Evolutionary conservation across 306 rosid genomes (phyloP).

Genomic region (Quercus engelmannii): DNA sequence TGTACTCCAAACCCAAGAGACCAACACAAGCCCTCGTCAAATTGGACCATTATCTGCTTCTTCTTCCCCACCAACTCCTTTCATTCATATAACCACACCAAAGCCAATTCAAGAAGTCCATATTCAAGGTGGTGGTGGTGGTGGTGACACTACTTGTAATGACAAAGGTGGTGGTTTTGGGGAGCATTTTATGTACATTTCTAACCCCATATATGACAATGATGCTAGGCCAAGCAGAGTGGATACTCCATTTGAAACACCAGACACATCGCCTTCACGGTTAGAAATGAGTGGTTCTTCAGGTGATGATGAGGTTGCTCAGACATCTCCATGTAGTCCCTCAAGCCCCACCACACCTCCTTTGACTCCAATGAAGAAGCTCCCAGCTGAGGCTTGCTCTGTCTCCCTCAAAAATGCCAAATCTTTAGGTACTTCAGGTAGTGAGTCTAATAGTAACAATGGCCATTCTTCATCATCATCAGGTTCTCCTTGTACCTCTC

Average conservation of each 20-base stretch:
- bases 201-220: constrained; percentile 79
- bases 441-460: constrained; percentile 63
- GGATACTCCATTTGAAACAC: constrained; percentile 78
- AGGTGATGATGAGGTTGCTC: constrained; percentile 35
- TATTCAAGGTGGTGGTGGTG: not conserved
- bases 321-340: constrained; percentile 14
- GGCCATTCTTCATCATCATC: constrained; percentile 71
- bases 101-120: constrained; percentile 18
- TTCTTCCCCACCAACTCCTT: constrained; percentile 41
- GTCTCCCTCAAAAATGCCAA: constrained; percentile 67
- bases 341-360: constrained; percentile 59
- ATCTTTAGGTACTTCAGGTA: constrained; percentile 57
- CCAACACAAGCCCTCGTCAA: constrained; percentile 23
- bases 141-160: constrained; percentile 9
- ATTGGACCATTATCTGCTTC: constrained; percentile 28
- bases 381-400: constrained; percentile 67
- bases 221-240: constrained; percentile 32
- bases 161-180: constrained; percentile 1
- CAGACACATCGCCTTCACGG: constrained; percentile 74
- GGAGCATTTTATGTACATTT: constrained; percentile 75
- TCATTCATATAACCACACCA: constrained; percentile 27
- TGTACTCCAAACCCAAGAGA: constrained; percentile 35
- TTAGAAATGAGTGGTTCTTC: constrained; percentile 49
- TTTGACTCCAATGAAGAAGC: constrained; percentile 80
- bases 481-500: constrained; percentile 74